Evolutionary conservation across 2,329 filamentous ascomycete species (phyloP), one percentile per base, ranked within the genome.

Genomic region (Fusarium foetens): DNA sequence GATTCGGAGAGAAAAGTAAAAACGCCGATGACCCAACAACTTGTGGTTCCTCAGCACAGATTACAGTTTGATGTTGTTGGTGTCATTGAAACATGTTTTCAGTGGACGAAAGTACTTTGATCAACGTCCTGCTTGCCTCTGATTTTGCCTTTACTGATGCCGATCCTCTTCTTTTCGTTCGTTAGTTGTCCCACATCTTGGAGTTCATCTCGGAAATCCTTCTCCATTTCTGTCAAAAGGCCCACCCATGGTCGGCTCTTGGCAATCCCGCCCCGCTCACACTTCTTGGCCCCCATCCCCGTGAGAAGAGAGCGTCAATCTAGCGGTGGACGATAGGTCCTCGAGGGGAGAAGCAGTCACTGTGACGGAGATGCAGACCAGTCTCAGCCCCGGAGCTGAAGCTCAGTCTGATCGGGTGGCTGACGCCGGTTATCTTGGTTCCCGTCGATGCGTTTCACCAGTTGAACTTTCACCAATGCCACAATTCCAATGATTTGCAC

Each of bases 261-360:
- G 72, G 72, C 74, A 54, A 65, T 58, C 8, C 51, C 55, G 68
- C 73, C 74, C 75, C 73, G 70, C 73, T 54, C 70, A 70, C 63
- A 70, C 66, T 52, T 57, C 51, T 58, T 67, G 54, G 55, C 52
- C 45, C 45, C 25, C 36, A 43, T 39, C 52, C 71, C 49, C 71
- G 58, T 75, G 71, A 76, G 75, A 61, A 53, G 48, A 60, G 51
- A 63, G 74, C 58, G 68, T 70, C 75, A 77, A 73, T 77, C 63
- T 77, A 64, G 75, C 75, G 75, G 75, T 77, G 75, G 75, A 62
- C 70, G 53, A 59, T 38, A 55, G 57, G 39, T 54, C 23, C 51
- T 54, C 35, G 41, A 53, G 54, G 49, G 51, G 49, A 33, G 27
- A 45, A 51, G 35, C 43, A 46, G 41, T 51, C 60, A 62, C 48